Percentiles rank a stretch among this genome's conserved stretches.
Evolutionary conservation across 139 green algal genomes (phyloP).

Genomic region (Pseudopediastrum boryanum): DNA sequence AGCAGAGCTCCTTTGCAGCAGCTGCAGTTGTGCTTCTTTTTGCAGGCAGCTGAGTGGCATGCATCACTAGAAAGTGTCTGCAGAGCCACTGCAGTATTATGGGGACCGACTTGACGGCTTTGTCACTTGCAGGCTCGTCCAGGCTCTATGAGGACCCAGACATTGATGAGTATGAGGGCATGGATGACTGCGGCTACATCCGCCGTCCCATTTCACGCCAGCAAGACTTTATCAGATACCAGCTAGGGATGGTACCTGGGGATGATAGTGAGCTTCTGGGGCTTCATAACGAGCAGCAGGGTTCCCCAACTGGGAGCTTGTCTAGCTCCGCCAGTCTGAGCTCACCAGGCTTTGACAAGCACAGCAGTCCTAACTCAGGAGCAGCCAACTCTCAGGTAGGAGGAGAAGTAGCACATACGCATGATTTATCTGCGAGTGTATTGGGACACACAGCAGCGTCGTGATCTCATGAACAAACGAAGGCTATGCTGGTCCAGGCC

Average conservation of each 20-base stretch:
- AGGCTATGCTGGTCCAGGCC: too few species aligned
- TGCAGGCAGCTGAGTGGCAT: too few species aligned
- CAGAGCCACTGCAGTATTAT: not conserved
- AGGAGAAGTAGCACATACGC: too few species aligned
- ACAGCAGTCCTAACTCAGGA: too few species aligned
- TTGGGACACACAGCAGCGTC: too few species aligned
- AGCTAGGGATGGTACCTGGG: slow-evolving; percentile 55
- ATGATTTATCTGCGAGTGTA: too few species aligned
- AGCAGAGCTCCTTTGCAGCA: not conserved
- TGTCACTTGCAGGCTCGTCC: not conserved
- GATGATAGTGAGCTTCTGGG: too few species aligned
- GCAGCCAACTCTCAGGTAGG: not conserved
- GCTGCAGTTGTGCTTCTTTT: not conserved
- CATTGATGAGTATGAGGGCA: slow-evolving; percentile 74
- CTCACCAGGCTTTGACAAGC: too few species aligned
- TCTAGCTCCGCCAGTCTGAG: slow-evolving; percentile 32
- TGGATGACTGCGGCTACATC: slow-evolving; percentile 75
- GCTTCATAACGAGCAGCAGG: too few species aligned
- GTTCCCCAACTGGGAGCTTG: too few species aligned
- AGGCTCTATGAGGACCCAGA: slow-evolving; percentile 46
- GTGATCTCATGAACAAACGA: too few species aligned
- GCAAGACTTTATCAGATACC: slow-evolving; percentile 55
- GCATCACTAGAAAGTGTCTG: not conserved
- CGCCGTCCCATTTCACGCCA: slow-evolving; percentile 53
- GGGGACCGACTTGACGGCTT: not conserved